A percentile compares a stretch with the other conserved stretches of the same genome.
These are phyloP conservation scores for Leccinum griseonigrum DNA, from an alignment of 1,284 basidiomycete genomes.

Conservation along the genomic window DNA sequence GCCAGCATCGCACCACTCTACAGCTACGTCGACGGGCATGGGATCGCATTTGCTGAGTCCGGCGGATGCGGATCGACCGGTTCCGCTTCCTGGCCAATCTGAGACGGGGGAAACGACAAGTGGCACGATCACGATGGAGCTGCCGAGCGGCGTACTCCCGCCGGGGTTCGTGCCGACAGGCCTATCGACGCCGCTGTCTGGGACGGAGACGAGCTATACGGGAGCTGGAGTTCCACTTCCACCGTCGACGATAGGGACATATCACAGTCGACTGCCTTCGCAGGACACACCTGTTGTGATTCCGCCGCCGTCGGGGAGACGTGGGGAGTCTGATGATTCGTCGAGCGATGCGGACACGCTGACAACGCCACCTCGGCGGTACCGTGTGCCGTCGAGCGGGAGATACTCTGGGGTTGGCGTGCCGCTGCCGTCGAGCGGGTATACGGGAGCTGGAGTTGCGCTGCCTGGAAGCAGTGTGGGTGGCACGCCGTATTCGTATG, in stretches of 20 bases:
- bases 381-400: slow-evolving; percentile 16
- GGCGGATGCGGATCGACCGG: slow-evolving; percentile 32
- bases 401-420: slow-evolving; percentile 9
- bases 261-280: slow-evolving; percentile 23
- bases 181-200: slow-evolving; percentile 9
- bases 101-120: slow-evolving; percentile 2
- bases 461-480: slow-evolving; percentile 5
- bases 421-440: background rate
- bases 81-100: slow-evolving; percentile 28
- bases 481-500: slow-evolving; percentile 22
- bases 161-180: slow-evolving; percentile 31
- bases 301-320: slow-evolving; percentile 26
- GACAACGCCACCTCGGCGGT: slow-evolving; percentile 26
- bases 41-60: slow-evolving; percentile 30
- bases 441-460: slow-evolving; percentile 8
- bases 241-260: slow-evolving; percentile 25
- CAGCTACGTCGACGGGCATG: slow-evolving; percentile 21
- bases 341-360: slow-evolving; percentile 32
- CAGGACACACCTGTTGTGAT: slow-evolving; percentile 24
- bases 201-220: slow-evolving; percentile 20
- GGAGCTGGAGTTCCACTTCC: slow-evolving; percentile 27
- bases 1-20: slow-evolving; percentile 30
- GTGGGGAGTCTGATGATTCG: slow-evolving; percentile 20
- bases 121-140: slow-evolving; percentile 22
- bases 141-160: slow-evolving; percentile 26